A percentile compares a stretch with the other conserved stretches of the same genome.
Evolutionary conservation across 176 grass and related monocot genomes (phyloP).

Genomic region (Poa pratensis): DNA sequence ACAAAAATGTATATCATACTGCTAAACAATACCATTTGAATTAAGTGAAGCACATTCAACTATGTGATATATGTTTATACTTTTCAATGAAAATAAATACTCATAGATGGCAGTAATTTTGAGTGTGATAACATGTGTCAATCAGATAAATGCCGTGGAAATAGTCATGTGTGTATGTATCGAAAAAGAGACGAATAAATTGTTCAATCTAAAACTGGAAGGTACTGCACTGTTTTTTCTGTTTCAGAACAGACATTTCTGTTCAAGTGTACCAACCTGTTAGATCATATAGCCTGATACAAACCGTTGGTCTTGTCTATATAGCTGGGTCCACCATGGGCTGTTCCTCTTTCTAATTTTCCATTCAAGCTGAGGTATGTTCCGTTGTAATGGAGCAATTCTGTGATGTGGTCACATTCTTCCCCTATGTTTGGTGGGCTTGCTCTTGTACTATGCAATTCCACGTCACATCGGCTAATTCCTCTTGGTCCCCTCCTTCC

Average conservation of each 20-base stretch:
- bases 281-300: neutral
- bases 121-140: neutral
- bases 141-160: neutral
- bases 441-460: neutral
- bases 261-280: neutral
- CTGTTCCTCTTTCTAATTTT: neutral
- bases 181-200: neutral
- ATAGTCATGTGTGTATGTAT: neutral
- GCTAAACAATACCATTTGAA: constrained; percentile 19
- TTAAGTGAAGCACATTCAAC: neutral
- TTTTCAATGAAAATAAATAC: neutral
- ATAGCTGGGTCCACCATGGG: neutral
- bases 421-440: neutral
- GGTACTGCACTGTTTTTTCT: neutral
- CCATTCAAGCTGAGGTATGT: neutral
- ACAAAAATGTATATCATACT: constrained; percentile 16
- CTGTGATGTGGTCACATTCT: neutral
- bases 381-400: neutral
- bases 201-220: neutral
- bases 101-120: neutral
- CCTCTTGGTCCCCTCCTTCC: neutral
- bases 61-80: neutral
- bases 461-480: neutral
- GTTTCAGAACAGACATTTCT: neutral
- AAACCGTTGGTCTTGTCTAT: neutral